Base-by-base conservation (phyloP, 2,329 filamentous ascomycete species). In the Fusarium sacchari region DNA sequence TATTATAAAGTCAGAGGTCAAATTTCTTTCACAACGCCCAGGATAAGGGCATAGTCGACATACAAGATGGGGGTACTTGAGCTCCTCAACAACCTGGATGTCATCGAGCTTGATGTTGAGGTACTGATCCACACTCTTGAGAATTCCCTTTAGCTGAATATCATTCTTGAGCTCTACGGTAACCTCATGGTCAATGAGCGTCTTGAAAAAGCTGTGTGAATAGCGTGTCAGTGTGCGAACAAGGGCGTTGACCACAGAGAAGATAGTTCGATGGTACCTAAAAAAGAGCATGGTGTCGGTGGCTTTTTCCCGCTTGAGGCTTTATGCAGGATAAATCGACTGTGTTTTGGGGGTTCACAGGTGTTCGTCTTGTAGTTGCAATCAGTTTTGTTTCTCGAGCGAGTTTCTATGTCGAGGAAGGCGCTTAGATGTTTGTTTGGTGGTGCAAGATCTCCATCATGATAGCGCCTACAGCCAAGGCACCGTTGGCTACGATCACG, bases 151-250 rank as follows among this genome's bases (percentile, higher is more conserved):
- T 82, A 99, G 97, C 81, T 95, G 95, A 78, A 99, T 97, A 85
- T 99, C 96, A 83, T 99, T 99, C 86, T 99, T 99, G 83, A 99
- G 93, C 87, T 99, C 96, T 81, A 99, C 95, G 52, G 95, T 98
- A 80, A 99, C 95, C 87, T 97, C 92, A 77, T 96, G 93, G 87
- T 98, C 96, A 82, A 98, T 97, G 80, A 98, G 93, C 60, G 96
- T 98, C 84, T 98, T 98, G 91, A 98, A 98, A 87, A 98, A 98
- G 86, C 94, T 96, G 81, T 26, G 32, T 24, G 32, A 26, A 37
- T 24, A 30, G 30, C 24, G 37, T 40, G 64, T 72, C 44, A 72
- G 66, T 40, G 6, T 26, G 42, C 22, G 59, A 37, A 37, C 39
- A 56, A 55, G 57, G 32, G 42, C 24, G 46, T 49, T 47, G 9